Evolutionary conservation across 2,329 filamentous ascomycete genomes (phyloP).

Genomic region (Pseudogymnoascus pannorum): DNA sequence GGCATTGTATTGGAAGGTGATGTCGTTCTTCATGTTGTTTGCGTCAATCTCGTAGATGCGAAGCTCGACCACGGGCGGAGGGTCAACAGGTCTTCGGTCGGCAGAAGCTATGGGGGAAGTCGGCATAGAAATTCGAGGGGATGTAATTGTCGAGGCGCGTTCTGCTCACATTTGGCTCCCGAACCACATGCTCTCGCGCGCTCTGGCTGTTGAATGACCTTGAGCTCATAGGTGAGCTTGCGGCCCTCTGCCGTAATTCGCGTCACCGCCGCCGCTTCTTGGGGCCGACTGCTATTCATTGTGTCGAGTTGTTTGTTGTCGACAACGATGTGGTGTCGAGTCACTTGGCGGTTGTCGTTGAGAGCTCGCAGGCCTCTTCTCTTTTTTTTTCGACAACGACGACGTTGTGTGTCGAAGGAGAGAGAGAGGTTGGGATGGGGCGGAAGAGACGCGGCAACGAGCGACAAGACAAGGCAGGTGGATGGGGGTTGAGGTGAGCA

Average conservation of each 20-base stretch:
- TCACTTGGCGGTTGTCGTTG: not conserved
- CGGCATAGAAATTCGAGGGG: slow-evolving; percentile 21
- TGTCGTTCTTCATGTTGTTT: slow-evolving; percentile 45
- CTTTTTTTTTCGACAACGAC: not conserved
- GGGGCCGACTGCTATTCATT: not conserved
- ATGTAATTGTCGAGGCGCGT: slow-evolving; percentile 17
- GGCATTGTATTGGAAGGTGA: slow-evolving; percentile 88
- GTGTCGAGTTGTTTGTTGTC: not conserved
- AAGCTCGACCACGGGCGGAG: slow-evolving; percentile 87
- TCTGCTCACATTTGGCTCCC: slow-evolving; percentile 76
- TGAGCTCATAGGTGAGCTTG: slow-evolving; percentile 71
- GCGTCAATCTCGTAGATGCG: slow-evolving; percentile 68
- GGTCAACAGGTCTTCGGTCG: slow-evolving; percentile 87
- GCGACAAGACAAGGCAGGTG: not conserved
- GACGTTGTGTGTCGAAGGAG: not conserved
- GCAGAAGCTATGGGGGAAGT: slow-evolving; percentile 54
- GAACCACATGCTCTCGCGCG: slow-evolving; percentile 91
- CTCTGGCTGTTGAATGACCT: slow-evolving; percentile 88
- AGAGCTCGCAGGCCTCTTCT: not conserved
- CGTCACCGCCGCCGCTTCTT: slow-evolving; percentile 6
- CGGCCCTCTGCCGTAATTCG: slow-evolving; percentile 64
- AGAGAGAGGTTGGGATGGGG: not conserved
- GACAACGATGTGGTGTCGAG: not conserved
- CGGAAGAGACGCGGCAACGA: slow-evolving; percentile 1
- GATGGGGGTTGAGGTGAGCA: not conserved